Evolutionary conservation across 345 rosid genomes (phyloP), one percentile per base, ranked within the genome.

Genomic region (Rubroshorea leprosula): DNA sequence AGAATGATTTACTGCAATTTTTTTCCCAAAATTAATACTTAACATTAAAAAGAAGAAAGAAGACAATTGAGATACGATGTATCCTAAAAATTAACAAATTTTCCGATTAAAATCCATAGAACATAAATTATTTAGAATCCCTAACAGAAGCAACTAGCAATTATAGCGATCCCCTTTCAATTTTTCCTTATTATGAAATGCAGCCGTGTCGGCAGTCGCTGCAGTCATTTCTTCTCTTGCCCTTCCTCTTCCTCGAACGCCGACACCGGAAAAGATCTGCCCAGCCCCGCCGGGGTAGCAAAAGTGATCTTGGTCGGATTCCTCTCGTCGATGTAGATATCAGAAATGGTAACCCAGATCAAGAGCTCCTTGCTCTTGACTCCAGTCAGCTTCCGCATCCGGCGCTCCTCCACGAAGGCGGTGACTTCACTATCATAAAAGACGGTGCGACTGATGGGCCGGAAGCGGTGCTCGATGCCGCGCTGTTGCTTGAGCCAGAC

Each of bases 401-500:
- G 65, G 24, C 72, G 72, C 0, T 83, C 68, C 67, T 79, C 87
- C 0, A 83, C 66, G 29, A 78, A 77, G 19, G 77, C 77, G 9
- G 87, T 72, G 5, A 86, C 66, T 43, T 81, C 86, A 0, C 71
- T 63, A 2, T 78, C 94, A 23, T 83, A 83, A 15, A 77, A 68
- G 8, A 77, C 82, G 31, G 64, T 68, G 12, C 61, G 23, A 10
- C 80, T 82, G 3, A 83, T 75, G 0, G 61, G 41, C 4, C 25
- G 63, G 64, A 81, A 83, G 61, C 50, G 62, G 51, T 79, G 87
- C 31, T 76, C 72, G 21, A 20, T 64, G 48, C 64, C 57, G 54
- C 73, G 73, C 60, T 71, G 73, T 57, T 72, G 80, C 78, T 71
- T 86, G 57, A 83, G 53, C 90, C 87, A 86, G 10, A 83, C 71